A percentile compares a stretch with the other conserved stretches of the same genome.
These are phyloP conservation scores for Alternaria viburni DNA, from an alignment of 2,329 filamentous ascomycete genomes.

Conservation along the genomic window DNA sequence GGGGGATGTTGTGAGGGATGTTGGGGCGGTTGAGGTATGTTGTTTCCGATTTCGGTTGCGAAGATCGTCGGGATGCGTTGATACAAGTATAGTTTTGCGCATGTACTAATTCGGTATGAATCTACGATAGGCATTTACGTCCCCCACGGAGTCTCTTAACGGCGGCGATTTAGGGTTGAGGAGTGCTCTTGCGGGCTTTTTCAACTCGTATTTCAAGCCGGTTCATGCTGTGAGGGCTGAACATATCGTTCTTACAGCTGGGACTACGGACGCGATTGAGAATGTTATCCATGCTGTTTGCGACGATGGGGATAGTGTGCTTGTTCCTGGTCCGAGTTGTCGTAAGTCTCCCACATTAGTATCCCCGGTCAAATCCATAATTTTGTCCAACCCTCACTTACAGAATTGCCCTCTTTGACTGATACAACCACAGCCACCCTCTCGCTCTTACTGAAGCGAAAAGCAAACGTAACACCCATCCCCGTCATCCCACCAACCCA, in stretches of 20 bases:
- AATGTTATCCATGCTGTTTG: slow-evolving; percentile 36
- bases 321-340: slow-evolving; percentile 42
- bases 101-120: neutral
- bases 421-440: neutral
- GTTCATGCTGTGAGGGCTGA: slow-evolving; percentile 33
- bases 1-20: slow-evolving; percentile 33
- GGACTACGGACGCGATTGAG: slow-evolving; percentile 36
- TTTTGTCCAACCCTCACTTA: neutral
- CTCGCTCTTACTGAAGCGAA: slow-evolving; percentile 18
- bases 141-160: slow-evolving; percentile 15
- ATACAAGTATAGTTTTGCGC: no score
- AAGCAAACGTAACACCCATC: slow-evolving; percentile 37
- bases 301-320: slow-evolving; percentile 39
- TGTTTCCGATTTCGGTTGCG: neutral
- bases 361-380: neutral
- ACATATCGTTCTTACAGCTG: slow-evolving; percentile 38
- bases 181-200: slow-evolving; percentile 33
- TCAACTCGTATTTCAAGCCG: slow-evolving; percentile 36
- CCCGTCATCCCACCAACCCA: slow-evolving; percentile 37
- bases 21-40: slow-evolving; percentile 25
- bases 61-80: neutral
- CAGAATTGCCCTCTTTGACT: neutral
- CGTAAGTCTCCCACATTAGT: no score
- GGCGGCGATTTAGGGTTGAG: slow-evolving; percentile 28
- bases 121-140: slow-evolving; percentile 26